phyloP scores from a whole-genome alignment of 1,284 basidiomycete species.

The Cutaneotrichosporon cutaneum region DNA sequence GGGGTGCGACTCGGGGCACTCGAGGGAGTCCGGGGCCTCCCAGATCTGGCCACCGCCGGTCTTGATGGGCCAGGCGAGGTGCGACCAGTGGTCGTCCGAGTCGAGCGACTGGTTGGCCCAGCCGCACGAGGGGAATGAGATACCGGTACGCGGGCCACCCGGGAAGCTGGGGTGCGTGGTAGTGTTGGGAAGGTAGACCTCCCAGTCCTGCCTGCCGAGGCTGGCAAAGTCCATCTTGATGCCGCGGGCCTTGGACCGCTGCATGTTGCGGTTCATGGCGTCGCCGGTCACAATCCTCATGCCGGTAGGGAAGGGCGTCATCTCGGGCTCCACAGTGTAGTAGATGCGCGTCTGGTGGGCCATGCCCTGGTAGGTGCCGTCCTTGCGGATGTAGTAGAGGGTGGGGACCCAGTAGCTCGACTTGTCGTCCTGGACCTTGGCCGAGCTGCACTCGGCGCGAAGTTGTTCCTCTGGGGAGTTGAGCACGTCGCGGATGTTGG shows the following conservation, averaged over 20 bases:
- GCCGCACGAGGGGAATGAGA: constrained; percentile 46
- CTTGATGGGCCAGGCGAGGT: constrained; percentile 53
- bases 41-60: constrained; percentile 1
- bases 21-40: neutral
- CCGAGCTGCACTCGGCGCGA: constrained; percentile 36
- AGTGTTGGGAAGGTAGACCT: constrained; percentile 31
- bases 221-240: constrained; percentile 39
- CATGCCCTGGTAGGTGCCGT: constrained; percentile 34
- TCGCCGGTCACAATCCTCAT: constrained; percentile 54
- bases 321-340: constrained; percentile 29
- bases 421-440: constrained; percentile 50
- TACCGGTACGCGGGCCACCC: neutral
- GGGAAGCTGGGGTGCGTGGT: neutral
- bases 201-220: constrained; percentile 52
- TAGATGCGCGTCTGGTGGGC: constrained; percentile 37
- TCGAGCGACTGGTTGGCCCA: constrained; percentile 35
- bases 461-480: constrained; percentile 31
- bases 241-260: neutral
- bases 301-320: constrained; percentile 51
- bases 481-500: constrained; percentile 33
- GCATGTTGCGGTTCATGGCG: constrained; percentile 1
- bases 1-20: constrained; percentile 51
- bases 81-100: constrained; percentile 45
- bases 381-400: constrained; percentile 52
- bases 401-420: constrained; percentile 56